These are phyloP conservation scores for Kodamaea anthophila DNA, from an alignment of 1,139 yeast genomes.

Conservation along the genomic window DNA sequence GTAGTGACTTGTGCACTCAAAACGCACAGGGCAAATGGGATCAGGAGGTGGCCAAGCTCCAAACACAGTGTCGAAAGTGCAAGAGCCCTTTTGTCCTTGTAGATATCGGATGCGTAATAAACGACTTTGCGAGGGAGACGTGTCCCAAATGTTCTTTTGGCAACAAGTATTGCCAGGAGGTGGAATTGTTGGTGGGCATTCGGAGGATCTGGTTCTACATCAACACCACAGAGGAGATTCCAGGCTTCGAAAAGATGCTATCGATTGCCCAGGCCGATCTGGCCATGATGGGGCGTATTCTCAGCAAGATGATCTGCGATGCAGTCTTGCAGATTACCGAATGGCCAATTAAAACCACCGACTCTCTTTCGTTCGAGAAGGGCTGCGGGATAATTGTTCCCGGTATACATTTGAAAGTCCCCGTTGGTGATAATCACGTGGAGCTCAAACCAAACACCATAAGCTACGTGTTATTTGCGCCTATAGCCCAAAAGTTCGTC, in stretches of 20 bases:
- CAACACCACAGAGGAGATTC: background rate
- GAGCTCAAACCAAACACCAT: background rate
- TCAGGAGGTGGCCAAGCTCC: too few relatives aligned
- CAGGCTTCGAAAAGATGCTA: background rate
- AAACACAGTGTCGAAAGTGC: conserved; percentile 1
- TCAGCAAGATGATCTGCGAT: background rate
- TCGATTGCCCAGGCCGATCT: background rate
- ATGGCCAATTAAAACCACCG: conserved; percentile 1
- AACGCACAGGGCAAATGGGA: too few relatives aligned
- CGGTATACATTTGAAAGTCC: background rate
- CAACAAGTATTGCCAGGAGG: background rate
- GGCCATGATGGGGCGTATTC: background rate
- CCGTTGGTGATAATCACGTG: background rate
- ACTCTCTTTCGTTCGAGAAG: background rate
- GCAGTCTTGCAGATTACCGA: conserved; percentile 2
- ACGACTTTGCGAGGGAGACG: background rate
- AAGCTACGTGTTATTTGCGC: conserved; percentile 1
- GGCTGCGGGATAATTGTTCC: conserved; percentile 1
- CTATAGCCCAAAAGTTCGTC: background rate
- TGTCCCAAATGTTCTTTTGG: conserved; percentile 1
- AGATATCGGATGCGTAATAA: background rate
- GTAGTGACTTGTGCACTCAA: too few relatives aligned
- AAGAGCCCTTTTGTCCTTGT: background rate
- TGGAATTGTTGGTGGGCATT: background rate
- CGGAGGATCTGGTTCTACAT: conserved; percentile 1